Base-by-base conservation (phyloP, 768 basidiomycete genomes). In the Leccinellum luteum region DNA sequence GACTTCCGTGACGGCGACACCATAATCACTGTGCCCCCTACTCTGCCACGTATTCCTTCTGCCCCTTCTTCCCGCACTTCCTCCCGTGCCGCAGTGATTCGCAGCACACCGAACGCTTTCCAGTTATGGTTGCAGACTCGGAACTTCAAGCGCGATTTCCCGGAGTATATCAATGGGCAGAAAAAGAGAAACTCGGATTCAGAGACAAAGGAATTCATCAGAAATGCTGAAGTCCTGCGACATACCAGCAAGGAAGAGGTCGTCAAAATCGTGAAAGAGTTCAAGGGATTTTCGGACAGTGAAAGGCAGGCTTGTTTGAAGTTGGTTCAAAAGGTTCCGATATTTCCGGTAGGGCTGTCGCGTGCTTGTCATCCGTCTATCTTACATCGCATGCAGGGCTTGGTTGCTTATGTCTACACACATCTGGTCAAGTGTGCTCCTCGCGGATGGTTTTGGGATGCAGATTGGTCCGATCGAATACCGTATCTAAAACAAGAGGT, bases 381-480 rank as follows among this genome's bases (percentile, higher is more conserved):
- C 66, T 64, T 47, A 68, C 35, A 6, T 34, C 23, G 10, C 21
- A 1, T 21, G 38, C 27, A 70, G 69, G 70, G 66, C 38, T 43
- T 70, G 48, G 62, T 71, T 7, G 71, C 69, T 27, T 71, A 73
- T 43, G 60, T 60, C 3, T 70, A 66, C 30, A 70, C 69, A 5
- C 71, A 70, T 51, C 25, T 70, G 31, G 27, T 61, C 14, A 6
- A 13, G 41, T 70, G 69, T 27, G 48, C 59, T 35, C 28, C 28
- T 30, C 59, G 52, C 25, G 30, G 59, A 41, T 61, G 47, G 66
- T 1, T 60, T 50, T 51, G 4, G 3, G 45, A 15, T 14, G 57
- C 58, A n/a, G 53, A 60, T 34, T 64, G 63, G 64, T 56, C 51
- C 3, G n/a, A 2, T 12, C 51, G 48, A 21, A 34, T 57, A 47